phyloP scores from a whole-genome alignment of 345 rosid species.

The Noccaea bulbosa region DNA sequence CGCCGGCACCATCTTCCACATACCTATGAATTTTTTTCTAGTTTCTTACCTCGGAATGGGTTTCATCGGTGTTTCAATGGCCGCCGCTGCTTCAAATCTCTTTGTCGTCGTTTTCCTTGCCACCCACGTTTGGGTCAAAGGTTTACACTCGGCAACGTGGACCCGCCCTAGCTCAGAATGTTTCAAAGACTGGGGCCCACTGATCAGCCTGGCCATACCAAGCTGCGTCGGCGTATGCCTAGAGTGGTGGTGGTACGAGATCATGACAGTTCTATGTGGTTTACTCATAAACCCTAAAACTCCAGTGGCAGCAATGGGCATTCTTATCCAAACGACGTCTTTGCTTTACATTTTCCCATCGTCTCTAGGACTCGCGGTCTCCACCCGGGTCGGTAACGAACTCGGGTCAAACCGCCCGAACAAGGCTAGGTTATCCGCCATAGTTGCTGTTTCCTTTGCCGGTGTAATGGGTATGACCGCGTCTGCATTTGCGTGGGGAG shows the following conservation, averaged over 20 bases:
- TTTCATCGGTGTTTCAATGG: conserved; percentile 75
- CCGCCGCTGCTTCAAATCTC: conserved; percentile 70
- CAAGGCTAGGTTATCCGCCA: conserved; percentile 68
- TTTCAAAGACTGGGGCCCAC: conserved; percentile 79
- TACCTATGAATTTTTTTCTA: conserved; percentile 65
- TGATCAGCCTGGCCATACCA: conserved; percentile 71
- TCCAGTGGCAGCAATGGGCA: conserved; percentile 89
- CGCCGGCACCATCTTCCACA: conserved; percentile 67
- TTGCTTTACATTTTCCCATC: conserved; percentile 88
- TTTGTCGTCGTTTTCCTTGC: conserved; percentile 58
- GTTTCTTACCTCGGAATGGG: conserved; percentile 66
- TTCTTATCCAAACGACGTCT: conserved; percentile 91
- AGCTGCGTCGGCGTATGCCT: conserved; percentile 90
- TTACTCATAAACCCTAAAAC: conserved; percentile 66
- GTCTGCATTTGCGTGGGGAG: conserved; percentile 64
- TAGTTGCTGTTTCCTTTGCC: conserved; percentile 64
- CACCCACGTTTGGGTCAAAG: conserved; percentile 51
- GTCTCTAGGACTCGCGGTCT: conserved; percentile 78
- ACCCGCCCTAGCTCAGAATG: conserved; percentile 68
- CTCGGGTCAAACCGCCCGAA: conserved; percentile 75
- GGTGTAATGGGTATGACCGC: conserved; percentile 76
- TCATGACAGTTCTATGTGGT: conserved; percentile 90
- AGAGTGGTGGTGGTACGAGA: conserved; percentile 96
- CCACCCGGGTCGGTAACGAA: conserved; percentile 90
- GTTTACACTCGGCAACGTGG: conserved; percentile 72